Base-by-base conservation (phyloP, 441 rosid genomes). In the Brassica hybrid region DNA sequence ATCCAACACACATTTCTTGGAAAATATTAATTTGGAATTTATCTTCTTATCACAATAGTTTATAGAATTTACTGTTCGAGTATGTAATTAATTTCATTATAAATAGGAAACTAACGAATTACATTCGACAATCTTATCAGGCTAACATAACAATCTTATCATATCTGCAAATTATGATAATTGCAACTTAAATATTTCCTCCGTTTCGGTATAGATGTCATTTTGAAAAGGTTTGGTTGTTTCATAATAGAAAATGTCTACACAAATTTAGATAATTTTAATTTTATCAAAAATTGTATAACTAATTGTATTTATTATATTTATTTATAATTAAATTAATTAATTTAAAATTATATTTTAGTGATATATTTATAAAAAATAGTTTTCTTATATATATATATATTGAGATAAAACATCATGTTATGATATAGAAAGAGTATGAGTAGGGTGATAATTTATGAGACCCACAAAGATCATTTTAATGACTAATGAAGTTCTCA, bases 401-500 rank as follows among this genome's bases (percentile, higher is more conserved):
- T 25, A 25, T 25, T 25, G 27, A 25, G 27, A 30, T 30, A 30
- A 30, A 30, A 30, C 34, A 30, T 30, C 6, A 30, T 30, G 34
- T 30, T 30, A 30, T 30, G 34, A 30, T 30, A 30, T 30, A 30
- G 34, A 30, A 30, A 30, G 34, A 30, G 1, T 30, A 30, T 30
- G 34, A 30, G 34, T 27, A 25, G 14, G 9, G 14, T 62, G 18
- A 17, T 59, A 59, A 67, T 9, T 34, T 23, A 10, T 38, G 27
- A 14, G 71, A 8, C 79, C 70, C 5, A 41, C 10, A 62, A 21
- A 69, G 19, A 48, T 59, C 73, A 76, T 4, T 36, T 11, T 8
- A 58, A 9, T 25, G 73, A 61, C 13, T 50, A 76, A 43, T 62
- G 65, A 69, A 62, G 65, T 76, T 69, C 30, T 50, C 70, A 23